Conservation (phyloP, 2,329 filamentous ascomycete species). For the Aspergillus vadensis region DNA sequence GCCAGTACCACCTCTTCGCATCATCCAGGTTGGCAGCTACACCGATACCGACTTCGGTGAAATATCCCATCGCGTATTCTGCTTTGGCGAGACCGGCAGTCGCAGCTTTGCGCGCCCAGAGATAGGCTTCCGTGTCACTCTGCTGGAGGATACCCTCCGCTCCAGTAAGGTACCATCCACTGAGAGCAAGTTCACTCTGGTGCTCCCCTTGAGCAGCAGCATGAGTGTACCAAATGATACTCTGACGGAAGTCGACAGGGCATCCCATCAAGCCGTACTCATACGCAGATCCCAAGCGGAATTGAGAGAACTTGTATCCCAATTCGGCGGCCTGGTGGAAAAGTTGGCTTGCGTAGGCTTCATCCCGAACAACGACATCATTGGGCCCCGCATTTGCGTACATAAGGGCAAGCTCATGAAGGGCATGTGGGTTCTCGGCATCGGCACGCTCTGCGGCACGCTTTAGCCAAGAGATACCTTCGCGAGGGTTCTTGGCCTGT, state of each 20-base stretch:
- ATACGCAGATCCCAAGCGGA: constrained; percentile 80
- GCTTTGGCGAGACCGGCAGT: constrained; percentile 86
- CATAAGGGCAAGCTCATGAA: constrained; percentile 77
- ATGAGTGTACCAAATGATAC: constrained; percentile 91
- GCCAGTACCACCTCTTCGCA: constrained; percentile 97
- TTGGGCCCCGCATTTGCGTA: constrained; percentile 61
- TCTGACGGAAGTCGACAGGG: constrained; percentile 77
- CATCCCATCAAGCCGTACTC: constrained; percentile 87
- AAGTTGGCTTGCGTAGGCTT: constrained; percentile 75
- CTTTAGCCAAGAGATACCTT: constrained; percentile 91
- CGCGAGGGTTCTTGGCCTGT: constrained; percentile 76
- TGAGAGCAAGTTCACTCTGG: constrained; percentile 81
- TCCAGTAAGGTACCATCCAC: constrained; percentile 94
- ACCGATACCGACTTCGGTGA: constrained; percentile 92
- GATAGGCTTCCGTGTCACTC: constrained; percentile 92
- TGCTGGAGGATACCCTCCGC: constrained; percentile 84
- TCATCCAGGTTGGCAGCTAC: constrained; percentile 84
- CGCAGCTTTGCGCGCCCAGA: constrained; percentile 95
- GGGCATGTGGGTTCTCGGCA: constrained; percentile 85
- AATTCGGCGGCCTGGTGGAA: constrained; percentile 84
- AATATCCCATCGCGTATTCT: constrained; percentile 98
- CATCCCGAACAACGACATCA: constrained; percentile 77
- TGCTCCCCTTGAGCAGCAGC: constrained; percentile 93
- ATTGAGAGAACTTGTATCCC: constrained; percentile 95
- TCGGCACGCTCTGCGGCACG: constrained; percentile 87